These are phyloP conservation scores for Erythrophleum fordii DNA, from an alignment of 306 rosid species.

Conservation along the genomic window DNA sequence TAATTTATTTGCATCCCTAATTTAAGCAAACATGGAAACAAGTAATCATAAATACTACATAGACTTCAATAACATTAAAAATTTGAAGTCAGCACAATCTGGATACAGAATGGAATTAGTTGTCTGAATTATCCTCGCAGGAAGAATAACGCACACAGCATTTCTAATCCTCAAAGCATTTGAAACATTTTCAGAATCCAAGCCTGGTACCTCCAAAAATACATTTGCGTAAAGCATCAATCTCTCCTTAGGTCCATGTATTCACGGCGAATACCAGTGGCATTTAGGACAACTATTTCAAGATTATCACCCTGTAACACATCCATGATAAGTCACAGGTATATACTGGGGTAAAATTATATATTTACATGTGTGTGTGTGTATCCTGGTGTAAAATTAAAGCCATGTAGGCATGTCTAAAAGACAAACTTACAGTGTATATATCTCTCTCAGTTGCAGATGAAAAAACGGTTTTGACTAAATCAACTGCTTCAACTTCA, in stretches of 20 bases:
- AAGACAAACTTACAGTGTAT: slow-evolving; percentile 73
- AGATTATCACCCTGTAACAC: slow-evolving; percentile 79
- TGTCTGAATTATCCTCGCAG: background rate
- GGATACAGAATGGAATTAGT: too few relatives aligned
- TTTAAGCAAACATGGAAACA: background rate
- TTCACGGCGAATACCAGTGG: slow-evolving; percentile 63
- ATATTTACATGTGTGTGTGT: too few relatives aligned
- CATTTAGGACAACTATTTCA: slow-evolving; percentile 75
- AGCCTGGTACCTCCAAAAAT: slow-evolving; percentile 11
- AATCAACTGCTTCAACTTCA: slow-evolving; percentile 81
- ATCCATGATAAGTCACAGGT: slow-evolving; percentile 4
- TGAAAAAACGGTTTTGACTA: slow-evolving; percentile 91
- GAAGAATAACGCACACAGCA: slow-evolving; percentile 13
- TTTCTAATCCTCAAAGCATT: slow-evolving; percentile 18
- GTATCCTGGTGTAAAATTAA: background rate
- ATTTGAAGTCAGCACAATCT: background rate
- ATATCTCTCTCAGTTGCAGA: slow-evolving; percentile 97
- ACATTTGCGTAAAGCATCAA: slow-evolving; percentile 42
- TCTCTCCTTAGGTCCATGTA: slow-evolving; percentile 83
- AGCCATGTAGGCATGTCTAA: background rate
- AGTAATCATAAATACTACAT: background rate
- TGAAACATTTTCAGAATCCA: slow-evolving; percentile 42
- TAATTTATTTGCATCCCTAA: background rate
- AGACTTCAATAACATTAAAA: background rate
- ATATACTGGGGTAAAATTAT: background rate